Evolutionary conservation across 2,329 filamentous ascomycete genomes (phyloP).

Genomic region (Decorospora gaudefroyi): DNA sequence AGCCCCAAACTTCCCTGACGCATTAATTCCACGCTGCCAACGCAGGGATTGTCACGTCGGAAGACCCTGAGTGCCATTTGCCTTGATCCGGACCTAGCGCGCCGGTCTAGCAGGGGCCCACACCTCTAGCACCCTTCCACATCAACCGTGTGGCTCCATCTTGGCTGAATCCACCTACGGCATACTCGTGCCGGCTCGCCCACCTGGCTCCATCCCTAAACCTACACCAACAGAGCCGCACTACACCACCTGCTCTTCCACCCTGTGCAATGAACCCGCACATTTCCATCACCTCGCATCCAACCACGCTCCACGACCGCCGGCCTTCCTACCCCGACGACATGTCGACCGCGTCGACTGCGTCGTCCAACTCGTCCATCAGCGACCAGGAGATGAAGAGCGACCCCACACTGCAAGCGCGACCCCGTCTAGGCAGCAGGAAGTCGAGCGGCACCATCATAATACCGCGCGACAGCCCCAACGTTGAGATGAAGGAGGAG

Average conservation of each 20-base stretch:
- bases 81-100: no score
- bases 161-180: conserved; percentile 22
- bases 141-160: conserved; percentile 23
- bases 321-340: conserved; percentile 41
- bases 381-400: conserved; percentile 44
- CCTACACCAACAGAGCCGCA: conserved; percentile 24
- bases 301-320: conserved; percentile 31
- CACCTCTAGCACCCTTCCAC: conserved; percentile 30
- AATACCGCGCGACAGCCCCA: conserved; percentile 74
- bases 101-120: conserved; percentile 8
- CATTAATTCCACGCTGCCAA: conserved; percentile 16
- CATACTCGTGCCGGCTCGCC: conserved; percentile 28
- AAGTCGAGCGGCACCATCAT: conserved; percentile 84
- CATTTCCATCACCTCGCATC: conserved; percentile 33
- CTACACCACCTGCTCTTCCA: conserved; percentile 22
- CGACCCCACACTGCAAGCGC: conserved; percentile 56
- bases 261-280: conserved; percentile 27
- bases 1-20: neutral
- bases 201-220: conserved; percentile 19
- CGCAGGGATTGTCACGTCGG: conserved; percentile 19
- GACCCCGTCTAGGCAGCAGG: conserved; percentile 71
- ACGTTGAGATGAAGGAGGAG: conserved; percentile 72
- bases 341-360: conserved; percentile 46
- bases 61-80: conserved; percentile 15
- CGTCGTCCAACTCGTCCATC: conserved; percentile 53